Base-by-base conservation (phyloP, 2,329 filamentous ascomycete genomes). In the Aaosphaeria arxii region DNA sequence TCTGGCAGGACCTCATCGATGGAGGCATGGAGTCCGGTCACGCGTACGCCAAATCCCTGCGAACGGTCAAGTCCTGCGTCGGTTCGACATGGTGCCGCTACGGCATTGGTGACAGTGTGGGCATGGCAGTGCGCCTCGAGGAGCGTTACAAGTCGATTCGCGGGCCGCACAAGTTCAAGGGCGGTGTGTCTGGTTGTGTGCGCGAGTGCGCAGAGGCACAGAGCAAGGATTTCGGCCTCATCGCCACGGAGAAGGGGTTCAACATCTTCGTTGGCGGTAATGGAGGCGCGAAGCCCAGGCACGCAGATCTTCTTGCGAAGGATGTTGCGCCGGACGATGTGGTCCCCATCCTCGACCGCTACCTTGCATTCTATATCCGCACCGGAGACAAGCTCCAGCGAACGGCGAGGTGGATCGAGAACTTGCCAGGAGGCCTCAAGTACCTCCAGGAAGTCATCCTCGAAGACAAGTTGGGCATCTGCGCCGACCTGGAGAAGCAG, bases 221-320 rank as follows among this genome's bases (percentile, higher is more conserved):
- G 64, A 92, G 86, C 71, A 96, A 96, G 71, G 91, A 96, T 63
- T 96, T 96, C 58, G 91, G 91, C 24, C 82, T 95, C 43, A 95
- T 96, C 49, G 90, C 91, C 11, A 95, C 89, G 0, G 90, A 95
- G 52, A 95, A 94, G 61, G 91, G 91, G 30, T 96, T 89, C 81
- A 96, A 96, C 71, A 85, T 96, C 68, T 95, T 91, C 59, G 89
- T 96, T 1, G 91, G 81, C 32, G 91, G 91, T 42, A 96, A 96
- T 64, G 91, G 91, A 45, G 91, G 91, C 50, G 89, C 89, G 11
- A 92, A 89, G 57, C 91, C 91, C 4, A 78, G 82, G 35, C 91
- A 96, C 66, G 84, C 86, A 1, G 89, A 95, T 59, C 78, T 96
- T 2, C 80, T 96, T 1, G 89, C 89, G 50, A 91, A 91, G 66